Base-by-base conservation (phyloP, 2,329 filamentous ascomycete species). In the Colletotrichum gloeosporioides region DNA sequence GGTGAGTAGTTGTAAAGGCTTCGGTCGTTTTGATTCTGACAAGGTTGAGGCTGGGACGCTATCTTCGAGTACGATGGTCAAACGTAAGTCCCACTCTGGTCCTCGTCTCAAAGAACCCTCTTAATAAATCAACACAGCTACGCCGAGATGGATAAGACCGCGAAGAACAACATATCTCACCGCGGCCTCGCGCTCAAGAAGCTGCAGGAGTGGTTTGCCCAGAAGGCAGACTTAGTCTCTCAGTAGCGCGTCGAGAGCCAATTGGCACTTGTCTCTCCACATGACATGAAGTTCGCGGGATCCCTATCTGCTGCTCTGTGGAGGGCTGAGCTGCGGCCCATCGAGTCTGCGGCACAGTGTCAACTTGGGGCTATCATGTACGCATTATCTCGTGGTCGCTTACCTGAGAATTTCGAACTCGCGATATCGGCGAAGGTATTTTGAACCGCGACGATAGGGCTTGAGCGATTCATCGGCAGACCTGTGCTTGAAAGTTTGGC, bases 141-240 rank as follows among this genome's bases (percentile, higher is more conserved):
- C 83, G 97, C 97, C 32, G 97, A 99, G 87, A 99, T 99, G 97
- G 94, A 95, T 68, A 96, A 94, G 85, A 86, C 84, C 12, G 92
- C 93, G 83, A 98, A 98, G 92, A 99, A 99, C 87, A 92, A 93
- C 82, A 95, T 99, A 81, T 98, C 96, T 31, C 97, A 99, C 86
- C 94, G 97, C 59, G 93, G 91, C 79, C 95, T 93, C 82, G 97
- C 97, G n/a, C 87, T 99, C 69, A 90, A 92, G 78, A 98, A 98
- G 86, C 89, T 99, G 78, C 95, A 95, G 82, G 89, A 89, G 44
- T 99, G 96, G 95, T 90, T 98, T 79, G 89, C 90, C 74, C 88
- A 86, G 66, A 82, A 22, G 73, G 55, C 62, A 13, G 49, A 62
- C 27, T 76, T 61, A 57, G 22, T n/a, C 13, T n/a, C 25, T 74